A percentile compares a stretch with the other conserved stretches of the same genome.
phyloP scores from a whole-genome alignment of 2,329 filamentous ascomycete species.

The Zymoseptoria tritici region DNA sequence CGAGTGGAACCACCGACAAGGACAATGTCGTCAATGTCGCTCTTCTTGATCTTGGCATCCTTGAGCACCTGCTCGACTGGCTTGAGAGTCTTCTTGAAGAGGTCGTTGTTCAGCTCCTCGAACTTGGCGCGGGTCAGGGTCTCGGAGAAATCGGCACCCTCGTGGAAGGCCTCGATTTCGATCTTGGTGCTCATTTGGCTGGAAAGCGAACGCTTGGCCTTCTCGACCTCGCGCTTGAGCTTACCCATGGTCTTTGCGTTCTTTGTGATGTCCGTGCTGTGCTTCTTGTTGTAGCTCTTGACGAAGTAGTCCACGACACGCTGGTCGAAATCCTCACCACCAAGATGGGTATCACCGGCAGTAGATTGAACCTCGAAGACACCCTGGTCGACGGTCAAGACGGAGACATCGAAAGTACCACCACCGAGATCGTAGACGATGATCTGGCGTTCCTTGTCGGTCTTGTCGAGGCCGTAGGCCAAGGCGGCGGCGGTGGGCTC shows the following conservation, averaged over 20 bases:
- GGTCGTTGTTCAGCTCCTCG: constrained; percentile 96
- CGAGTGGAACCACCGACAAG: constrained; percentile 97
- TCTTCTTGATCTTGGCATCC: constrained; percentile 96
- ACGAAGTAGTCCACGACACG: constrained; percentile 92
- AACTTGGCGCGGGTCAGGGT: constrained; percentile 98
- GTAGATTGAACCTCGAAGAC: constrained; percentile 99
- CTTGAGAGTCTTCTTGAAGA: constrained; percentile 99
- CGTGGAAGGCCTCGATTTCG: constrained; percentile 94
- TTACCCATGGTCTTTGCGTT: constrained; percentile 98
- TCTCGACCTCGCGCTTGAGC: constrained; percentile 98
- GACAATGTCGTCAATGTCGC: constrained; percentile 90
- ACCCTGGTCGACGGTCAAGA: constrained; percentile 93
- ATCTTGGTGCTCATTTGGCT: constrained; percentile 37
- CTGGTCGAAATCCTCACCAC: constrained; percentile 98
- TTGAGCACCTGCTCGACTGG: constrained; percentile 97
- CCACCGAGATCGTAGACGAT: constrained; percentile 97
- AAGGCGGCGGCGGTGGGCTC: constrained; percentile 94
- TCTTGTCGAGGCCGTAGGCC: constrained; percentile 94
- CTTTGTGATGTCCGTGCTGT: constrained; percentile 85
- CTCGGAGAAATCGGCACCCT: constrained; percentile 97
- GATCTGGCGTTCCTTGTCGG: constrained; percentile 75
- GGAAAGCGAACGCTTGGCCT: constrained; percentile 90
- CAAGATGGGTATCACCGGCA: constrained; percentile 96
- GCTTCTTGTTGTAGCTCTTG: constrained; percentile 99
- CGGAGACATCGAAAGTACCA: constrained; percentile 98